phyloP scores from a whole-genome alignment of 1,284 basidiomycete species.

The Gastroboletus turbinatus region DNA sequence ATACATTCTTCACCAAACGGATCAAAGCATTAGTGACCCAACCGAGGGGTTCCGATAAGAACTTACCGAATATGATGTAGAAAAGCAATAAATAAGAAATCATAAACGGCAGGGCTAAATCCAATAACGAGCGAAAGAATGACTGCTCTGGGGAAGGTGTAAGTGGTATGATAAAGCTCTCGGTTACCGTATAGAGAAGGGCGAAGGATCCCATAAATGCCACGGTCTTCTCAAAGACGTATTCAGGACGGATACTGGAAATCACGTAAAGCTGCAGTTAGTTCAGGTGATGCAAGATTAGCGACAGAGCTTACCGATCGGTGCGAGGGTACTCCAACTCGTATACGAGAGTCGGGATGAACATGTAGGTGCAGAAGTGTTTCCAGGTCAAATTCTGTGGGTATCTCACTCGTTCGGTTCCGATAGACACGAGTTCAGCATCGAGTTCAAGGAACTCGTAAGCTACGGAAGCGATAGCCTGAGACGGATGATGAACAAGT shows the following conservation, averaged over 20 bases:
- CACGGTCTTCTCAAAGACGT: slow-evolving; percentile 92
- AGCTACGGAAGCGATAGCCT: slow-evolving; percentile 68
- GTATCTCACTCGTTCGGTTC: slow-evolving; percentile 70
- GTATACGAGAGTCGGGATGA: slow-evolving; percentile 94
- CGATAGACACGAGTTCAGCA: slow-evolving; percentile 73
- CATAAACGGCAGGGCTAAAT: slow-evolving; percentile 94
- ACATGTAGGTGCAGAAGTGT: slow-evolving; percentile 87
- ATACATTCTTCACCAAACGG: slow-evolving; percentile 71
- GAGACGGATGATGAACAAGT: slow-evolving; percentile 75
- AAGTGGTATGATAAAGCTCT: slow-evolving; percentile 88
- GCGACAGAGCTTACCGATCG: slow-evolving; percentile 51
- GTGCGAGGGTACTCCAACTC: slow-evolving; percentile 96
- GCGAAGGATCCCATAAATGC: slow-evolving; percentile 97
- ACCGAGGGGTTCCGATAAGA: not conserved
- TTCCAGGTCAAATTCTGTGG: slow-evolving; percentile 83
- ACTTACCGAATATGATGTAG: slow-evolving; percentile 78
- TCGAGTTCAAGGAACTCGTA: slow-evolving; percentile 77
- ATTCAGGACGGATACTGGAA: slow-evolving; percentile 80
- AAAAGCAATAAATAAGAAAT: slow-evolving; percentile 77
- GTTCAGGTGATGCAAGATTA: not conserved
- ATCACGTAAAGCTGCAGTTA: not conserved
- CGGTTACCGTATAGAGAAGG: slow-evolving; percentile 88
- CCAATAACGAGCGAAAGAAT: slow-evolving; percentile 75
- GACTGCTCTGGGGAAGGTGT: slow-evolving; percentile 73
- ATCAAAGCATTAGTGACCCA: slow-evolving; percentile 1